Evolutionary conservation across 208 protist genomes (phyloP).

Genomic region (Leishmania amazonensis): DNA sequence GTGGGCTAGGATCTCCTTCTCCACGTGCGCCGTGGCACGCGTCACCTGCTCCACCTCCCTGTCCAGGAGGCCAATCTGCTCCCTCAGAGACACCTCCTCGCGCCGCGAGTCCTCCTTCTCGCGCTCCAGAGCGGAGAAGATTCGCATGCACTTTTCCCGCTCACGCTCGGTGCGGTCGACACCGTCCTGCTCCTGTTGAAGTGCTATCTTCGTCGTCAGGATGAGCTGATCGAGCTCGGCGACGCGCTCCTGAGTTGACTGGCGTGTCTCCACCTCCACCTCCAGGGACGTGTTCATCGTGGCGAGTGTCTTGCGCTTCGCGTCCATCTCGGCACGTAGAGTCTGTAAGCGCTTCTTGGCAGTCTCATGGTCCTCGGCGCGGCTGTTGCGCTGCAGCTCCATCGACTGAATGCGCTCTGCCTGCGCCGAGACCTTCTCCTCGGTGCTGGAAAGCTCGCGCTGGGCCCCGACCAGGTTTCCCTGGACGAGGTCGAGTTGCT

Average conservation of each 20-base stretch:
- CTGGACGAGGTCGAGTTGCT: slow-evolving; percentile 79
- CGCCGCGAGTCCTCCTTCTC: slow-evolving; percentile 38
- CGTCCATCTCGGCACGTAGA: slow-evolving; percentile 64
- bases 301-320: slow-evolving; percentile 87
- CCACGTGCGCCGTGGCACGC: slow-evolving; percentile 32
- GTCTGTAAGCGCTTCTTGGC: slow-evolving; percentile 69
- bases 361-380: slow-evolving; percentile 64
- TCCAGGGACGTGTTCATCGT: slow-evolving; percentile 85
- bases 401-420: slow-evolving; percentile 68
- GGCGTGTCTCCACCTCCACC: slow-evolving; percentile 75
- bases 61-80: slow-evolving; percentile 66
- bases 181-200: slow-evolving; percentile 58
- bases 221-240: slow-evolving; percentile 76
- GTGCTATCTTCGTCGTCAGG: slow-evolving; percentile 58
- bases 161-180: slow-evolving; percentile 71
- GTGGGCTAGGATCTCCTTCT: slow-evolving; percentile 59
- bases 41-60: slow-evolving; percentile 77
- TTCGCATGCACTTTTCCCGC: slow-evolving; percentile 63
- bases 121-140: slow-evolving; percentile 60
- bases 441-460: slow-evolving; percentile 60
- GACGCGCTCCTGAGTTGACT: slow-evolving; percentile 72
- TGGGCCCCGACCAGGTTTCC: slow-evolving; percentile 62
- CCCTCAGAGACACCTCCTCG: slow-evolving; percentile 40
- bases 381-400: slow-evolving; percentile 77
- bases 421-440: slow-evolving; percentile 75